These are phyloP conservation scores for Grosmannia penicillata DNA, from an alignment of 2,329 filamentous ascomycete species.

Conservation along the genomic window DNA sequence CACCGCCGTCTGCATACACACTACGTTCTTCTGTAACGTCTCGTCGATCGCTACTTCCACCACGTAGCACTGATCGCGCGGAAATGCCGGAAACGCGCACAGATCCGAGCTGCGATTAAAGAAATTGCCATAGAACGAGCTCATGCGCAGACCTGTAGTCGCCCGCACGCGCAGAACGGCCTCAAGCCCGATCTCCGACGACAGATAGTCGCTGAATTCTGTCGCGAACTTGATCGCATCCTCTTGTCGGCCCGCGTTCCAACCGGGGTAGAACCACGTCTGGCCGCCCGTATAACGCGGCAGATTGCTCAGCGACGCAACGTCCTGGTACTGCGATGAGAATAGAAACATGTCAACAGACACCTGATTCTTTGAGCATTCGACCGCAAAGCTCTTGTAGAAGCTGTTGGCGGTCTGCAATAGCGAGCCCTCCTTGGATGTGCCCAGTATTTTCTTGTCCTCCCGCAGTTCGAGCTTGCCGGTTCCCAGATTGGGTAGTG, in stretches of 20 bases:
- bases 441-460: conserved; percentile 90
- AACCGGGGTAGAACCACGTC: conserved; percentile 96
- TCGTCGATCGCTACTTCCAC: conserved; percentile 98
- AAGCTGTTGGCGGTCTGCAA: conserved; percentile 90
- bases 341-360: conserved; percentile 98
- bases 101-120: conserved; percentile 97
- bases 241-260: conserved; percentile 86
- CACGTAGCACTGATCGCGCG: conserved; percentile 91
- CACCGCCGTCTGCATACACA: conserved; percentile 87
- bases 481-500: conserved; percentile 75
- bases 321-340: conserved; percentile 91
- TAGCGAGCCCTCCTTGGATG: conserved; percentile 75
- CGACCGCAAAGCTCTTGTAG: conserved; percentile 97
- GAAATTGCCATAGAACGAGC: conserved; percentile 97
- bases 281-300: conserved; percentile 94
- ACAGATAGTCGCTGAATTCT: conserved; percentile 95
- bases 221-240: conserved; percentile 96
- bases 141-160: conserved; percentile 89
- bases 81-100: conserved; percentile 95
- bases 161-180: conserved; percentile 91
- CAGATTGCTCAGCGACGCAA: conserved; percentile 88
- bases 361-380: conserved; percentile 97
- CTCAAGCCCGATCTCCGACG: conserved; percentile 87
- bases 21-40: conserved; percentile 76
- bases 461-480: conserved; percentile 88